These are phyloP conservation scores for Fusarium multiceps DNA, from an alignment of 2,329 filamentous ascomycete genomes.

Conservation along the genomic window DNA sequence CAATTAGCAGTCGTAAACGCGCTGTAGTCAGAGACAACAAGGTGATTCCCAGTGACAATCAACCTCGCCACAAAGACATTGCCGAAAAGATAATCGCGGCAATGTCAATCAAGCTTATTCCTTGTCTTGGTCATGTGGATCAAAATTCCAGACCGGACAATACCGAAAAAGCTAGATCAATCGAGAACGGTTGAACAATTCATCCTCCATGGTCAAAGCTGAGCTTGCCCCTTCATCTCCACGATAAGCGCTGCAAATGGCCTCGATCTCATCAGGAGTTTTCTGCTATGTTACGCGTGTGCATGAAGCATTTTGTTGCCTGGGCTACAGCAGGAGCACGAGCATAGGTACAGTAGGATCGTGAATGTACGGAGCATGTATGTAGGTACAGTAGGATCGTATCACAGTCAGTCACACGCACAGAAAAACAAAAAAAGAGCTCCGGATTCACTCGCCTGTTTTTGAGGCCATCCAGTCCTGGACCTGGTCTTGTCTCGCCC, in stretches of 20 bases:
- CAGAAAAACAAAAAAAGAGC: background rate
- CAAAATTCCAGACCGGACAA: background rate
- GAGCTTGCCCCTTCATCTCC: background rate
- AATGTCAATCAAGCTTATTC: background rate
- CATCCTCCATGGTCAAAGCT: background rate
- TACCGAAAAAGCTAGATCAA: background rate
- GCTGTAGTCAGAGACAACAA: no score
- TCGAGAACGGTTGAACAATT: background rate
- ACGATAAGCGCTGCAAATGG: slow-evolving; percentile 6
- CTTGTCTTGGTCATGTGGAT: slow-evolving; percentile 1
- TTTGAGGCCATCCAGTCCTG: slow-evolving; percentile 5
- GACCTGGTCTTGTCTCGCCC: slow-evolving; percentile 3
- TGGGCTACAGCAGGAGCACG: no score
- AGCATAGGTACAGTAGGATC: background rate
- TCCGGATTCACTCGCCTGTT: background rate
- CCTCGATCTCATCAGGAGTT: slow-evolving; percentile 3
- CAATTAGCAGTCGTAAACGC: background rate
- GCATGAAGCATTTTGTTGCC: slow-evolving; percentile 2
- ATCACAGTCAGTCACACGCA: slow-evolving; percentile 4
- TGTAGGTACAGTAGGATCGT: background rate
- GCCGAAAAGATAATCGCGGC: background rate
- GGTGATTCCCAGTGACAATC: background rate
- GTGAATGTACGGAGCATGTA: background rate
- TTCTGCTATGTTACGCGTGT: slow-evolving; percentile 5
- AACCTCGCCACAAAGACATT: background rate